Evolutionary conservation across 169 alveolate genomes (phyloP).

Genomic region (Eimeria zaria): DNA sequence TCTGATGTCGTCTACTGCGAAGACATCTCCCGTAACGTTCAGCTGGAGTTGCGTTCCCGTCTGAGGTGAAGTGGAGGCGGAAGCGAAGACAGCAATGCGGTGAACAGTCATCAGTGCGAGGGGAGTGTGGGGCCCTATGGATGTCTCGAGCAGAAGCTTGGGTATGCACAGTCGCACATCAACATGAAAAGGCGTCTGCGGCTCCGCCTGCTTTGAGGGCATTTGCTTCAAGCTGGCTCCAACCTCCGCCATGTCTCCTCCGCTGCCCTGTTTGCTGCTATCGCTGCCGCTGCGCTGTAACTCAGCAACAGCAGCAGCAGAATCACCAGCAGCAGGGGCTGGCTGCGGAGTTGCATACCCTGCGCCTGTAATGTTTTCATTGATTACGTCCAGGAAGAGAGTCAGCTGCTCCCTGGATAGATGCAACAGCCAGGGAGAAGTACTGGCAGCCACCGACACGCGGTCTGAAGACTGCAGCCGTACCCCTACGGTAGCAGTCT

Average conservation of each 20-base stretch:
- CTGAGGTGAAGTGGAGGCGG: background rate
- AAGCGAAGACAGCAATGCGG: constrained; percentile 53
- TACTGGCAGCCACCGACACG: constrained; percentile 37
- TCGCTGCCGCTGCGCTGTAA: background rate
- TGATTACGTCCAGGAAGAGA: constrained; percentile 77
- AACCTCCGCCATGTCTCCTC: background rate
- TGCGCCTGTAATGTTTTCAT: constrained; percentile 80
- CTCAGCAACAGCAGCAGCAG: constrained; percentile 25
- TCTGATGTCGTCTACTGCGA: constrained; percentile 86
- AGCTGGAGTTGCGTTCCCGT: constrained; percentile 44
- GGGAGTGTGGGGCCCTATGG: constrained; percentile 67
- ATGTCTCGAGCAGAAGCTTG: constrained; percentile 49
- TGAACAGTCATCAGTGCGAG: constrained; percentile 68
- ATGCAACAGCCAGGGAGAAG: constrained; percentile 72
- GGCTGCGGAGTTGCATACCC: constrained; percentile 62
- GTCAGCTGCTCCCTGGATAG: constrained; percentile 83
- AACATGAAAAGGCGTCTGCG: background rate
- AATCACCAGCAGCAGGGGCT: constrained; percentile 2
- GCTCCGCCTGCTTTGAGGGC: background rate
- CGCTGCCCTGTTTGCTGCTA: background rate
- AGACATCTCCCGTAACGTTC: constrained; percentile 35
- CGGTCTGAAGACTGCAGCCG: constrained; percentile 40
- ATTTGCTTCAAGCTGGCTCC: background rate
- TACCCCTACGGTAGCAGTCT: constrained; percentile 20
- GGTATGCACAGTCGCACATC: constrained; percentile 51